Conservation (phyloP, 2,329 filamentous ascomycete genomes). For the Eutypella sp. region DNA sequence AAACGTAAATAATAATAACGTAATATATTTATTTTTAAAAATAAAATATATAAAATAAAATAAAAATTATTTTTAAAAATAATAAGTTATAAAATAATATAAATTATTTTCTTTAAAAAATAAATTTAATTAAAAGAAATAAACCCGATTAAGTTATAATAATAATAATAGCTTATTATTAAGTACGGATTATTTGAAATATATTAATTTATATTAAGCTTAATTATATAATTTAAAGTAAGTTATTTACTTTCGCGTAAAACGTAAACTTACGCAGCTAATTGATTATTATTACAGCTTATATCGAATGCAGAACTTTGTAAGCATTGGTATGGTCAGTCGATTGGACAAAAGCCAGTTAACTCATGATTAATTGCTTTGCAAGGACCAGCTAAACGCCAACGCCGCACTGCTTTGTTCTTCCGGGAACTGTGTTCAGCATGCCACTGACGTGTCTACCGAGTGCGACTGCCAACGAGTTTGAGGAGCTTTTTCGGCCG, state of each 20-base stretch:
- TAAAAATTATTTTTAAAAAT: not conserved
- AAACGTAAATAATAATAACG: not conserved
- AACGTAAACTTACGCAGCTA: too few relatives aligned
- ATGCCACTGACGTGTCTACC: slow-evolving; percentile 7
- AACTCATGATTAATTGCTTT: too few relatives aligned
- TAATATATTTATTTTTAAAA: not conserved
- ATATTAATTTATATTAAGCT: too few relatives aligned
- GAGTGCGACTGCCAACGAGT: slow-evolving; percentile 4
- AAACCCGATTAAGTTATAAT: not conserved
- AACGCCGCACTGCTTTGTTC: too few relatives aligned
- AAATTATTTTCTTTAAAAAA: not conserved
- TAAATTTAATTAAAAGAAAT: not conserved
- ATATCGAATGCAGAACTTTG: too few relatives aligned
- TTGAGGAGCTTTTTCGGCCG: slow-evolving; percentile 7
- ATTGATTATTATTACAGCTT: too few relatives aligned
- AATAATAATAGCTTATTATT: not conserved
- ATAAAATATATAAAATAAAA: not conserved
- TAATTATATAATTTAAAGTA: too few relatives aligned
- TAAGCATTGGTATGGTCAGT: too few relatives aligned
- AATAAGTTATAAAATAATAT: not conserved
- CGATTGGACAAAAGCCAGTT: too few relatives aligned
- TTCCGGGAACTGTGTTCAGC: slow-evolving; percentile 2
- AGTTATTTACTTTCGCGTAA: too few relatives aligned
- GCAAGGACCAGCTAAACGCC: too few relatives aligned
- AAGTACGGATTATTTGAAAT: too few relatives aligned